Evolutionary conservation across 805 yeast species (phyloP), one percentile per base, ranked within the genome.

Genomic region (Lachancea quebecensis): DNA sequence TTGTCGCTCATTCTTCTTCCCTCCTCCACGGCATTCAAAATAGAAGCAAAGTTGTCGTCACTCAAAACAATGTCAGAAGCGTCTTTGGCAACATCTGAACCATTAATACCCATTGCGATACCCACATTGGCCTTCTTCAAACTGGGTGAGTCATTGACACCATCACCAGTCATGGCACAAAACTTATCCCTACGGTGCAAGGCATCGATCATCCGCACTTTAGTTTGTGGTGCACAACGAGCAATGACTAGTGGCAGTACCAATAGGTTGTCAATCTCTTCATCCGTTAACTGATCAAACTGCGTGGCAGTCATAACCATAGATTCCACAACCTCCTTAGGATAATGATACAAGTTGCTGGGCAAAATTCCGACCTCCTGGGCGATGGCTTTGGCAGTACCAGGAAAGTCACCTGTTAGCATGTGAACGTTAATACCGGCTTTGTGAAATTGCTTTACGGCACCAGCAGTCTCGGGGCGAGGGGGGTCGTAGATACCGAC

Each of bases 151-250:
- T 90, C 98, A 62, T 90, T 90, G 17, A 91, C 96, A 67, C 98
- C 98, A 66, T 90, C 98, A 57, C 99, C 99, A n/a, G 98, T 90
- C 96, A 91, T 90, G 14, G 97, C 98, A 48, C 93, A 97, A 50
- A 90, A 81, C 62, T 89, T 95, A 31, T 95, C 95, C 59, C 95
- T 78, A 60, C 79, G 77, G 63, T 90, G 95, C 51, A 90, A 72
- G 1, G 96, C 96, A 59, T 84, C 81, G 21, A 89, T 95, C 69
- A 89, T 90, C 47, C 85, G 74, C 44, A 90, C 88, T 61, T 89
- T 89, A 59, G 91, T 95, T 59, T 88, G 95, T 1, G 97, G 97
- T 0, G 96, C 82, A 17, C 96, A 87, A 70, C 97, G 79, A 1
- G 97, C 96, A 71, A 90, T 87, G 2, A 89, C 89, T 17, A 93